Base-by-base conservation (phyloP, 2,329 filamentous ascomycete species). In the Chrysoporthe austroafricana region DNA sequence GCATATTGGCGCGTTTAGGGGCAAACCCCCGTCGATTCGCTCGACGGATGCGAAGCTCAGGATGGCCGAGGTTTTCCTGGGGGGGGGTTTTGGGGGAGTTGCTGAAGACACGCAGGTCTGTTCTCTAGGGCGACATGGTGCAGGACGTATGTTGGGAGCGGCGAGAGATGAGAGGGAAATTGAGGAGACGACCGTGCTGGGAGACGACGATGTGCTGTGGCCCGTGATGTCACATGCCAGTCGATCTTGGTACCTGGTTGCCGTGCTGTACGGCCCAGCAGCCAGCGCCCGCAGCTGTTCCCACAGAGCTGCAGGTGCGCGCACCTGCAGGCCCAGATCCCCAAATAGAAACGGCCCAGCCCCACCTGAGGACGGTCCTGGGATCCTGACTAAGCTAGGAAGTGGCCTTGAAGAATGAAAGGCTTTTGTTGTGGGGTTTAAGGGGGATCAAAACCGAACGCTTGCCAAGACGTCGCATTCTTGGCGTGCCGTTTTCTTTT, bases 1-100 rank as follows among this genome's bases (percentile, higher is more conserved):
- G 78, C 84, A 86, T 86, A 63, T 67, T 77, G 56, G 63, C 58
- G 63, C 46, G 46, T 18, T 56, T 14, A 44, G 56, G 48, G 61
- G 34, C 11, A 50, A 11, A 16, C 14, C 26, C 21, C 18, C 5
- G 50, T 57, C 52, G 36, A 63, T 52, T 48, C 26, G 26, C 26
- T 26, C 26, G 26, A 26, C 26, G 26, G 26, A 26, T 26, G 26
- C 26, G 26, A 26, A 26, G 26, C 3, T 61, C 26, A 18, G 42
- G 58, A 18, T 46, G 13, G 58, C n/a, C 58, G 18, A 46, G 26
- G 42, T 42, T 32, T 44, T 8, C n/a, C 7, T 21, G 21, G 39
- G 42, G n/a, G 18, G 21, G 58, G 21, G 4, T 1, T 26, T 4
- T 26, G 26, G 26, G 26, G 26, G 14, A 32, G 21, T 9, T 14